phyloP scores from a whole-genome alignment of 345 rosid genomes.

The Bretschneidera sinensis region DNA sequence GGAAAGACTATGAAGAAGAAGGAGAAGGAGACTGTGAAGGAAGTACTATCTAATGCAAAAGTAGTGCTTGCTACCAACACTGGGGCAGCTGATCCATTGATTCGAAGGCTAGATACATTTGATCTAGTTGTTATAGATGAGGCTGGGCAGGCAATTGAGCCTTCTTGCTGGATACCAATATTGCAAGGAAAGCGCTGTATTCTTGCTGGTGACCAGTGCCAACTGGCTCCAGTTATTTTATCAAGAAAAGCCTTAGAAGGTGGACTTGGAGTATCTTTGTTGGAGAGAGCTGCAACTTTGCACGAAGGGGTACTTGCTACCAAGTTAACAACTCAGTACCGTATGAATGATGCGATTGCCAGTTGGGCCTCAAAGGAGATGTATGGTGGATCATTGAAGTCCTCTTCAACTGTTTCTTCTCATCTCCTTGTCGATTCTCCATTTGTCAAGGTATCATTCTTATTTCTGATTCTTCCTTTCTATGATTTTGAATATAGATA shows the following conservation, averaged over 20 bases:
- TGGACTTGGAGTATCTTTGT: constrained; percentile 80
- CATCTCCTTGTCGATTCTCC: constrained; percentile 92
- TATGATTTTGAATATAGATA: constrained; percentile 9
- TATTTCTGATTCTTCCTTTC: constrained; percentile 16
- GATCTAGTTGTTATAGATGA: constrained; percentile 95
- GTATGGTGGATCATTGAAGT: constrained; percentile 78
- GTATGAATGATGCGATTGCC: constrained; percentile 93
- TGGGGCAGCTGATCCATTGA: constrained; percentile 91
- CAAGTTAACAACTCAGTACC: constrained; percentile 71
- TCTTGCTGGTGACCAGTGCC: constrained; percentile 91
- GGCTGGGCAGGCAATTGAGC: constrained; percentile 97
- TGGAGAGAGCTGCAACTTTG: constrained; percentile 76
- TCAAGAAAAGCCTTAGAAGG: constrained; percentile 88
- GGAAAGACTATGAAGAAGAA: constrained; percentile 80
- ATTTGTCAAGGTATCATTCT: constrained; percentile 76
- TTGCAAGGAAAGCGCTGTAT: constrained; percentile 90
- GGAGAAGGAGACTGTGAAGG: constrained; percentile 86
- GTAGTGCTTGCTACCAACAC: constrained; percentile 93
- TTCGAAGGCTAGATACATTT: constrained; percentile 68
- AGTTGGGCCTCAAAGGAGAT: constrained; percentile 99
- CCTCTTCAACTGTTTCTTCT: constrained; percentile 63
- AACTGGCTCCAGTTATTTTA: constrained; percentile 88
- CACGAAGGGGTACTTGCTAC: constrained; percentile 72
- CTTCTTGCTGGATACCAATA: constrained; percentile 92
- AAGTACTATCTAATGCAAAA: constrained; percentile 70